phyloP scores from a whole-genome alignment of 192 early-diverging fungal species.

The Umbelopsis sp. region DNA sequence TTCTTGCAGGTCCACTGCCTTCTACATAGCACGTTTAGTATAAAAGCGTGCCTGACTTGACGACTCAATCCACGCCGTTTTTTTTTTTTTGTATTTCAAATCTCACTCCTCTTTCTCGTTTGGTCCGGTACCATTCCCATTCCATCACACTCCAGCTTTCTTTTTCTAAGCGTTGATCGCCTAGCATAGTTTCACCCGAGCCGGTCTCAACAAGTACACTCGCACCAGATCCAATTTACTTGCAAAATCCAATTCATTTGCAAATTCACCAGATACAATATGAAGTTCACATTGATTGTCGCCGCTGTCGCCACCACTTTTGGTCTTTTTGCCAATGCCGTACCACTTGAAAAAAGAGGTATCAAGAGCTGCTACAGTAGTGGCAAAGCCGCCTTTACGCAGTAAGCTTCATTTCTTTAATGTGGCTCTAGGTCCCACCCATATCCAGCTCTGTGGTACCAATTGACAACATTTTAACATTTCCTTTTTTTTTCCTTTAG shows the following conservation, averaged over 20 bases:
- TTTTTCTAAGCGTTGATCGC: background rate
- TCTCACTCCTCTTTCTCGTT: background rate
- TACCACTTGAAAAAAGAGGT: constrained; percentile 3
- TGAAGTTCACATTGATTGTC: background rate
- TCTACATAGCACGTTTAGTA: background rate
- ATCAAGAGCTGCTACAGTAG: background rate
- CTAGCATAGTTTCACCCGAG: background rate
- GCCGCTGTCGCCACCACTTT: constrained; percentile 4
- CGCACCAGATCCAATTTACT: background rate
- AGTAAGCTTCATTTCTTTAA: background rate
- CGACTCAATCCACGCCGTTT: background rate
- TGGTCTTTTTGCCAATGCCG: background rate
- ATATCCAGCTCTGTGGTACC: background rate
- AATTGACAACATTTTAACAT: background rate
- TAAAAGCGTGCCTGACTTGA: background rate
- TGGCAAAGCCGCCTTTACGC: constrained; percentile 6
- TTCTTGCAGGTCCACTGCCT: too few species aligned
- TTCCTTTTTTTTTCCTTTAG: background rate
- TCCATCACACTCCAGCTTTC: background rate
- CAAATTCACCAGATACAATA: background rate
- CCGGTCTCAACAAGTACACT: background rate
- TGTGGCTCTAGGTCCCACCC: background rate
- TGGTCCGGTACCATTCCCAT: constrained; percentile 13
- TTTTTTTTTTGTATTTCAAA: too few species aligned
- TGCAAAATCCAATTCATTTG: background rate